Percentiles rank a stretch among this genome's conserved stretches.
Conservation (phyloP, 257 asterid species). For the Rauvolfia tetraphylla region DNA sequence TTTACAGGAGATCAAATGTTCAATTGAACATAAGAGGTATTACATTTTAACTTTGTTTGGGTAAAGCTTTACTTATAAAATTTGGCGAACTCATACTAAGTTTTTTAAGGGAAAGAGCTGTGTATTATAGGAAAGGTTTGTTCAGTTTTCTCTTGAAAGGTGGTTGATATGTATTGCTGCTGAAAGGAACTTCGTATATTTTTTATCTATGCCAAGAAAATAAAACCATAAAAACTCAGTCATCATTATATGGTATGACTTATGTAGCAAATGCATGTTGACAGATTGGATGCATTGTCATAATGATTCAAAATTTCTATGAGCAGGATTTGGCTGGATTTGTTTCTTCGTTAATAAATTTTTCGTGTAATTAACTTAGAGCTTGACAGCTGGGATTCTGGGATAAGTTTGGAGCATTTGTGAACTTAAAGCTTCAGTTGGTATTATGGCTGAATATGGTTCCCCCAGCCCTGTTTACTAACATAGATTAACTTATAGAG, state of each 20-base stretch:
- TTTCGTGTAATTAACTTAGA: neutral
- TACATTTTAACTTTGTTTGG: neutral
- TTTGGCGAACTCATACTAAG: neutral
- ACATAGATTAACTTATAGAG: neutral
- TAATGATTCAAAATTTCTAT: neutral
- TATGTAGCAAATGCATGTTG: neutral
- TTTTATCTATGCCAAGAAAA: neutral
- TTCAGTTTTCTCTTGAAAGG: neutral
- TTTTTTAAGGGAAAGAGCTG: neutral
- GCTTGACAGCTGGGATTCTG: neutral
- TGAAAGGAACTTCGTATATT: neutral
- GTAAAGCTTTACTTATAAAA: too few relatives aligned
- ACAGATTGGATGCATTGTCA: neutral
- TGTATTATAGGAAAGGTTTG: neutral
- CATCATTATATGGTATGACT: neutral
- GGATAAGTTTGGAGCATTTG: neutral
- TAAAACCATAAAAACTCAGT: neutral
- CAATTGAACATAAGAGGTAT: neutral
- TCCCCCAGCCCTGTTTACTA: neutral
- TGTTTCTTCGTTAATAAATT: neutral
- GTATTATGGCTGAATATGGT: neutral
- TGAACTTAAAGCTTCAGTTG: neutral
- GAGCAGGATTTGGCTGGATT: neutral
- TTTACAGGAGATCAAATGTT: neutral
- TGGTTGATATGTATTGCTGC: neutral